Conservation (phyloP, 306 rosid genomes). For the Corylus avellana region DNA sequence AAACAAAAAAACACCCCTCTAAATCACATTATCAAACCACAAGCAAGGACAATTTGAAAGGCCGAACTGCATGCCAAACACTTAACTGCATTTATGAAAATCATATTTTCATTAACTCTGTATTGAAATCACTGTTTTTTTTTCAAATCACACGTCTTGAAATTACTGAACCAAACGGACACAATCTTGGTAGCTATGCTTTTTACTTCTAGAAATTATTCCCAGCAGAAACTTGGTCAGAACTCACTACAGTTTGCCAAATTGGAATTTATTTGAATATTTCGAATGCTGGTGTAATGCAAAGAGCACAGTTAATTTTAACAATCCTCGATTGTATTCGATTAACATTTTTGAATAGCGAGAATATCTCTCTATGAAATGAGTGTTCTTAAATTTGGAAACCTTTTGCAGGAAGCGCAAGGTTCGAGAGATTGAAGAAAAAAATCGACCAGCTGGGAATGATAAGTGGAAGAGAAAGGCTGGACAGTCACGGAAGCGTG, state of each 20-base stretch:
- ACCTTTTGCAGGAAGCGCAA: conserved; percentile 61
- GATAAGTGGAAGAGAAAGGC: conserved; percentile 80
- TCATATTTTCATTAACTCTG: no score
- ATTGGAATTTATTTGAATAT: background rate
- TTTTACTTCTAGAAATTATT: background rate
- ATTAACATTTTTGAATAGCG: no score
- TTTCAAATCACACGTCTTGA: no score
- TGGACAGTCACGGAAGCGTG: conserved; percentile 50
- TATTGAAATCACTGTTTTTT: no score
- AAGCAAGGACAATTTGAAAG: no score
- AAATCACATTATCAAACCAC: no score
- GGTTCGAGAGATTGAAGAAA: conserved; percentile 79
- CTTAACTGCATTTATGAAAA: no score
- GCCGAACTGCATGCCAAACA: no score
- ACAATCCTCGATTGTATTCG: no score
- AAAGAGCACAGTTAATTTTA: no score
- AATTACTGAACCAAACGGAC: no score
- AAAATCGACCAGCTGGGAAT: conserved; percentile 65
- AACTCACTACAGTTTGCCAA: background rate
- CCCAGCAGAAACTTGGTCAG: background rate
- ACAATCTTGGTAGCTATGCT: background rate
- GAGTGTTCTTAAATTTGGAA: background rate
- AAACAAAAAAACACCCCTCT: no score
- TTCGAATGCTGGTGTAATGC: background rate
- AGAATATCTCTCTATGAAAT: background rate